Percentiles rank a stretch among this genome's conserved stretches.
These are phyloP conservation scores for Ganoderma meredithae DNA, from an alignment of 1,284 basidiomycete species.

Conservation along the genomic window DNA sequence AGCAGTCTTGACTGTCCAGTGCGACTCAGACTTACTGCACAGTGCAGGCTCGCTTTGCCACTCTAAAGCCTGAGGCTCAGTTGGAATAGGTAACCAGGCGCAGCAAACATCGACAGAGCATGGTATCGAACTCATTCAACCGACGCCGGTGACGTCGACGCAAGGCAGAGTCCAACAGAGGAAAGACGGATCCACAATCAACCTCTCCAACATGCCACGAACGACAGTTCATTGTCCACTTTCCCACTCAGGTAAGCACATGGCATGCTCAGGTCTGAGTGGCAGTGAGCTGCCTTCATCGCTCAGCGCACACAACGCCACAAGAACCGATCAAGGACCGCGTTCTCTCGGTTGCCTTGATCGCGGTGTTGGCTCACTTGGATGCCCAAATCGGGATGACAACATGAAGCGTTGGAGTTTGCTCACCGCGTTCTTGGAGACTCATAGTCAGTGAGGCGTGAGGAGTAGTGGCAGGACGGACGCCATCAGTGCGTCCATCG, in stretches of 20 bases:
- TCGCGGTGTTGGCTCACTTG: background rate
- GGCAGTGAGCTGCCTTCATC: background rate
- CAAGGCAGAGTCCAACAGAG: background rate
- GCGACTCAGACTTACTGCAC: background rate
- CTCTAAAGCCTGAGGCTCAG: background rate
- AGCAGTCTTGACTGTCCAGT: too few relatives aligned
- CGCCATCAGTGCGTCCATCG: too few relatives aligned
- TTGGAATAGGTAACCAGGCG: background rate
- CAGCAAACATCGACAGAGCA: background rate
- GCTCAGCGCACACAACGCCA: constrained; percentile 1
- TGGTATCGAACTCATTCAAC: background rate
- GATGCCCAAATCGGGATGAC: background rate
- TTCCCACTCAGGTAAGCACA: background rate
- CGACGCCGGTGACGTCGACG: background rate
- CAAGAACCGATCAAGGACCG: background rate
- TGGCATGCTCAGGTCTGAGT: background rate
- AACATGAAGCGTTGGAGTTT: too few relatives aligned
- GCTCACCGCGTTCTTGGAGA: too few relatives aligned
- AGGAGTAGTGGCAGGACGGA: too few relatives aligned
- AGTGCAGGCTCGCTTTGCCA: background rate
- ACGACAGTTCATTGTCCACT: background rate
- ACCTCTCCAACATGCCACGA: background rate
- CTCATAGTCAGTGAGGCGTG: too few relatives aligned
- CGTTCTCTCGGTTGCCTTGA: background rate
- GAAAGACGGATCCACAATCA: background rate